phyloP scores from a whole-genome alignment of 225 moss, liverwort and hornwort genomes.

The Bryoerythrophyllum caledonicum region DNA sequence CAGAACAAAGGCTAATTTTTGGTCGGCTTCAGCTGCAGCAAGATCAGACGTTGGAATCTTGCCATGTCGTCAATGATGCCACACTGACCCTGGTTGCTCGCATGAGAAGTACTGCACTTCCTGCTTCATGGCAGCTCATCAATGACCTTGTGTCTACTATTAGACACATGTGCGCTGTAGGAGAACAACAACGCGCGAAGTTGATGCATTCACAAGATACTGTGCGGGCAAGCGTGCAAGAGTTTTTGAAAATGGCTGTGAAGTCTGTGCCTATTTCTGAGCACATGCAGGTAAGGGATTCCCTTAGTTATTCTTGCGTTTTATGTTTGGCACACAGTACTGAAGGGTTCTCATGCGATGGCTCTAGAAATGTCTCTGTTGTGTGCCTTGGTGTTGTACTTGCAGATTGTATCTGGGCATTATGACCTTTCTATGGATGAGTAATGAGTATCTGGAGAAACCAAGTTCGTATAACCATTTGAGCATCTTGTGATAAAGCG shows the following conservation, averaged over 20 bases:
- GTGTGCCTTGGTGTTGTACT: conserved; percentile 4
- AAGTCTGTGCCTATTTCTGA: conserved; percentile 91
- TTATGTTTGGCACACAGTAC: neutral
- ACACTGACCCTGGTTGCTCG: conserved; percentile 90
- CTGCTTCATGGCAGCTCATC: conserved; percentile 94
- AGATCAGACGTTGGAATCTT: conserved; percentile 84
- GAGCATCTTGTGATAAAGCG: neutral
- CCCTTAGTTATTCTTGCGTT: neutral
- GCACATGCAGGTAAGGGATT: conserved; percentile 76
- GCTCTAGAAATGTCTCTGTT: neutral
- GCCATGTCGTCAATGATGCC: conserved; percentile 72
- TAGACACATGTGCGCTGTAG: conserved; percentile 67
- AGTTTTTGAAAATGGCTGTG: conserved; percentile 92
- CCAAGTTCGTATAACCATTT: too few relatives aligned
- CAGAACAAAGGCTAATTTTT: conserved; percentile 90
- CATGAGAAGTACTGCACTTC: conserved; percentile 97
- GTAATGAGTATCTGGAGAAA: neutral
- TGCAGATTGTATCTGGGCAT: neutral
- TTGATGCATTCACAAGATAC: conserved; percentile 85
- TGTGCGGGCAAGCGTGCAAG: conserved; percentile 87
- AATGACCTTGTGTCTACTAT: conserved; percentile 87
- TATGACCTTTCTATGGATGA: neutral
- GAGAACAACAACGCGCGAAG: conserved; percentile 56
- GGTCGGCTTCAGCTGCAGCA: conserved; percentile 92
- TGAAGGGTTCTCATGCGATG: conserved; percentile 4